A percentile compares a stretch with the other conserved stretches of the same genome.
Evolutionary conservation across 2,329 filamentous ascomycete genomes (phyloP).

Genomic region (Penicillium sp.): DNA sequence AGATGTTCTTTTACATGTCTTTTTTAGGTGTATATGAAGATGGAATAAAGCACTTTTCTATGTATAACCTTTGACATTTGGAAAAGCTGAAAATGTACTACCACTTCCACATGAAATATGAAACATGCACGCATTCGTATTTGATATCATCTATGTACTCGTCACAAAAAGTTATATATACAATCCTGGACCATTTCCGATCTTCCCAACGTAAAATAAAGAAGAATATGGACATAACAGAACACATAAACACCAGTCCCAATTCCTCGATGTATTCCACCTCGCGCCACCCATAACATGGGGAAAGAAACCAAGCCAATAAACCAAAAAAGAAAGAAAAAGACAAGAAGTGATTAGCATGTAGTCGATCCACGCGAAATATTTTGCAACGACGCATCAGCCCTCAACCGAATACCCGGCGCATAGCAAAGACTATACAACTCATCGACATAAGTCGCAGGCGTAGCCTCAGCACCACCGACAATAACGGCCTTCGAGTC

Average conservation of each 20-base stretch:
- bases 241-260: not conserved
- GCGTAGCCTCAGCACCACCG: slow-evolving; percentile 26
- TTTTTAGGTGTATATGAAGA: too few relatives aligned
- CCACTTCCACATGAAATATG: not conserved
- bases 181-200: not conserved
- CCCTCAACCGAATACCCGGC: slow-evolving; percentile 30
- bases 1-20: not conserved
- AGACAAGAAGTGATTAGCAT: slow-evolving; percentile 1
- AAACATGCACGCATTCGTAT: not conserved
- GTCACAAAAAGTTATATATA: not conserved
- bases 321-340: not conserved
- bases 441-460: slow-evolving; percentile 49
- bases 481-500: slow-evolving; percentile 28
- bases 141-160: not conserved
- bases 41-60: too few relatives aligned
- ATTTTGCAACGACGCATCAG: slow-evolving; percentile 22
- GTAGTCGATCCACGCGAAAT: not conserved
- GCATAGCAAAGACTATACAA: slow-evolving; percentile 42
- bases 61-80: too few relatives aligned
- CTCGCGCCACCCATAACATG: not conserved
- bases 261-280: not conserved
- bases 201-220: not conserved
- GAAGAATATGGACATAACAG: not conserved
- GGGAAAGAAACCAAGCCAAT: not conserved
- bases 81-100: not conserved